Evolutionary conservation across 805 yeast species (phyloP), one percentile per base, ranked within the genome.

Genomic region (Candida vartiovaarae): DNA sequence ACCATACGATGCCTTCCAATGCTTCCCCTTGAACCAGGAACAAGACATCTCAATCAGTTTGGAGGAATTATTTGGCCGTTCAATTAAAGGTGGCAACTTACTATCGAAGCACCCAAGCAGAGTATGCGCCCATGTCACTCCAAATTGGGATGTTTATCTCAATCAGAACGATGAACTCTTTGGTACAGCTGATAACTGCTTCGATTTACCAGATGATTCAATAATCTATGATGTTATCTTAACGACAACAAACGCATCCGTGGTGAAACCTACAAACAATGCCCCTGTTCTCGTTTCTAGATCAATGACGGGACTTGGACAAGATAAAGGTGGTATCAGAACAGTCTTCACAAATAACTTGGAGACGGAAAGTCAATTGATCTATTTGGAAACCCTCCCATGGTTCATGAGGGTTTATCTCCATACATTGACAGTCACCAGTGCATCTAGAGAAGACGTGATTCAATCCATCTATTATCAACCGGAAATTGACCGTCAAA

Each of bases 331-430:
- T 45, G 96, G 96, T 0, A 70, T 91, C 48, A 79, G 96, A 58
- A 76, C 84, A 0, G 84, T 80, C 8, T 74, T 91, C 54, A 66
- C 67, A n/a, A 93, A 91, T 59, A 85, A 88, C 1, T 65, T 78
- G 1, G 52, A 65, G 6, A 61, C 65, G 5, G 63, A 75, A 1
- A 71, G 79, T 3, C 61, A 63, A 2, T 68, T 90, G 38, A 63
- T 78, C 1, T 84, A 85, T 54, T 82, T 80, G 52, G 97, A 93
- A 61, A 72, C 88, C 0, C 67, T 89, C 28, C 99, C 99, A 0
- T 93, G 98, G 98, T 93, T 78, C 60, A 82, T 89, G 79, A 76
- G 91, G 52, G 63, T 87, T 3, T 93, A 84, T 56, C 63, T 93
- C 36, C 89, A 87, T 52, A 79, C 95, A 0, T 63, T 89, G 44